Conservation (phyloP, 306 rosid species). For the Cyamopsis tetragonoloba region DNA sequence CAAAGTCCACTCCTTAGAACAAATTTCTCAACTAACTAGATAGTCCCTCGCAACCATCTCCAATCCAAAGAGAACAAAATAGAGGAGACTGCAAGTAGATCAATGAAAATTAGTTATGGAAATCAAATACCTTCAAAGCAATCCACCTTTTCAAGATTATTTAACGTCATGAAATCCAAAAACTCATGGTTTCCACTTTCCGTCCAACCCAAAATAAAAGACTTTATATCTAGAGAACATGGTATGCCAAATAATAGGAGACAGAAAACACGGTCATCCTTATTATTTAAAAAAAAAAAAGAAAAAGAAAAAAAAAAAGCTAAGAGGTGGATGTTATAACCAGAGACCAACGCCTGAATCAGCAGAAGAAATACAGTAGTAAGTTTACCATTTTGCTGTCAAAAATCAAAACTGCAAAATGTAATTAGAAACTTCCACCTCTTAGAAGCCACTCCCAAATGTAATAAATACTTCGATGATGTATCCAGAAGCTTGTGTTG, state of each 20-base stretch:
- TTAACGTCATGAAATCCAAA: background rate
- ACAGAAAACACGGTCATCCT: background rate
- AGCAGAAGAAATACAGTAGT: background rate
- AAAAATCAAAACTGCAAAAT: background rate
- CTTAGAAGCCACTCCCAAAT: background rate
- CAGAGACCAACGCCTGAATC: background rate
- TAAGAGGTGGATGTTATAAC: background rate
- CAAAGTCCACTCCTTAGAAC: background rate
- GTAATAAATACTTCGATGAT: conserved; percentile 6
- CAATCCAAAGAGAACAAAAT: background rate
- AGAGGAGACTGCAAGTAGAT: background rate
- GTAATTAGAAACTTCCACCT: background rate
- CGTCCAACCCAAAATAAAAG: background rate
- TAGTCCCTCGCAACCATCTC: background rate
- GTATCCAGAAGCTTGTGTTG: background rate
- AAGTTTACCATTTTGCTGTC: background rate
- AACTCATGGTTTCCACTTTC: background rate
- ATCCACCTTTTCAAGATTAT: background rate
- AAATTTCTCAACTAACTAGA: conserved; percentile 2
- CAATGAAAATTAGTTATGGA: background rate
- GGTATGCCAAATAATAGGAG: conserved; percentile 6
- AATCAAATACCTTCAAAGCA: background rate
- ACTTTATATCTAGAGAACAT: background rate
- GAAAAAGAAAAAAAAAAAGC: background rate
- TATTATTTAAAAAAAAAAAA: background rate